Conservation (phyloP, 23 red algal genomes). For the Pyropia haitanensis region DNA sequence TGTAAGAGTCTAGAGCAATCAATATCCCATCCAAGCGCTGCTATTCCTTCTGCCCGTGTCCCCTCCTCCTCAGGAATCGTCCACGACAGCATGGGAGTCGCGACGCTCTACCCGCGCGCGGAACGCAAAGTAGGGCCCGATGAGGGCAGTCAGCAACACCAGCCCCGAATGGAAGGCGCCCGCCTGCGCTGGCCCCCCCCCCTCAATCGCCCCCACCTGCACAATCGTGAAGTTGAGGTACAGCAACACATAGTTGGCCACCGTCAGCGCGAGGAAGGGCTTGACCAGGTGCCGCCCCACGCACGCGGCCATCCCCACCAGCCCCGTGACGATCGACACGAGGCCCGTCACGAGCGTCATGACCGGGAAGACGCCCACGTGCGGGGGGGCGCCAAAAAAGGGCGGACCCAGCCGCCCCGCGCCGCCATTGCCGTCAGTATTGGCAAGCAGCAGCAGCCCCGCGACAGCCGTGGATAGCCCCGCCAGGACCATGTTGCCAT, state of each 20-base stretch:
- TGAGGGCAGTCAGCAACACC: slow-evolving; percentile 22
- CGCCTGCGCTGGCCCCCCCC: background rate
- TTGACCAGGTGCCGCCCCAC: background rate
- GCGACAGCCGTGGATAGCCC: slow-evolving; percentile 34
- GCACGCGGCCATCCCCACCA: slow-evolving; percentile 12
- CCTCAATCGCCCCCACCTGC: slow-evolving; percentile 24
- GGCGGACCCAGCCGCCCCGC: slow-evolving; percentile 7
- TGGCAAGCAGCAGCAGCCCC: slow-evolving; percentile 2
- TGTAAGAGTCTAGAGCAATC: too few relatives aligned
- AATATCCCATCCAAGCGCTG: too few relatives aligned
- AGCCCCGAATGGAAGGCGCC: slow-evolving; percentile 32
- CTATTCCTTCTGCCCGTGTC: too few relatives aligned
- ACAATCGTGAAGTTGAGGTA: slow-evolving; percentile 43
- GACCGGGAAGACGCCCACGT: slow-evolving; percentile 34
- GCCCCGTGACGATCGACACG: slow-evolving; percentile 11
- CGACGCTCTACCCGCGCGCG: too few relatives aligned
- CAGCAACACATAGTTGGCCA: slow-evolving; percentile 8
- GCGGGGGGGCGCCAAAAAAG: slow-evolving; percentile 14
- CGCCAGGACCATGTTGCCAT: slow-evolving; percentile 28
- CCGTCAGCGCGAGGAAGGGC: slow-evolving; percentile 6
- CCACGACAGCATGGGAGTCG: too few relatives aligned
- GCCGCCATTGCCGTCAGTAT: background rate
- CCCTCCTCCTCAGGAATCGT: too few relatives aligned
- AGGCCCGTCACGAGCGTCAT: slow-evolving; percentile 40
- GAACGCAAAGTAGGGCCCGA: slow-evolving; percentile 21